These are phyloP conservation scores for Datisca glomerata DNA, from an alignment of 306 rosid genomes.

Conservation along the genomic window DNA sequence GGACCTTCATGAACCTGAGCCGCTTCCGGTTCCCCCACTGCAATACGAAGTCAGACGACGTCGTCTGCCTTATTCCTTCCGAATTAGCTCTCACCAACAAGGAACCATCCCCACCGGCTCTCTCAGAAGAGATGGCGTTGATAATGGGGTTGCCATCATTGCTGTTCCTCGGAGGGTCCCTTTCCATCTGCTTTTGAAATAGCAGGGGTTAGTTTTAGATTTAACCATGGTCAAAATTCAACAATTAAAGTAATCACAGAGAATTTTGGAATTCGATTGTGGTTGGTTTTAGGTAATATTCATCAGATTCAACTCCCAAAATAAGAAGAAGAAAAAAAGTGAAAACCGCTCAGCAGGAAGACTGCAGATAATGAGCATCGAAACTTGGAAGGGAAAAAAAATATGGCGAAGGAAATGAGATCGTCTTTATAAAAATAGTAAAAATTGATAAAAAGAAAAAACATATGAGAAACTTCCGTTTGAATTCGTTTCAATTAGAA, in stretches of 20 bases:
- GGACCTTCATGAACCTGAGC: conserved; percentile 81
- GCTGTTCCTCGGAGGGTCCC: conserved; percentile 27
- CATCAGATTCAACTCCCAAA: conserved; percentile 3
- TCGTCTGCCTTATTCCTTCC: conserved; percentile 34
- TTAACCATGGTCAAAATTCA: conserved; percentile 11
- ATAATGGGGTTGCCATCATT: conserved; percentile 12
- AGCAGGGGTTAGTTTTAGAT: conserved; percentile 16
- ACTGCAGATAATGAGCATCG: neutral
- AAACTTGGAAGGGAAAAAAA: neutral
- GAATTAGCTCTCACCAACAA: conserved; percentile 34
- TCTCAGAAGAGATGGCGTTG: conserved; percentile 26
- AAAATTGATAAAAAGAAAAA: too few species aligned
- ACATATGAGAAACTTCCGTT: too few species aligned
- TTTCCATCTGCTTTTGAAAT: conserved; percentile 45
- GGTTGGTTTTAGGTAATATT: too few species aligned
- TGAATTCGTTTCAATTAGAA: too few species aligned
- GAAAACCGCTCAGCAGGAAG: neutral
- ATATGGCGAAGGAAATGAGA: neutral
- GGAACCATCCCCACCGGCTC: conserved; percentile 36
- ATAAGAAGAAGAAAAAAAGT: neutral
- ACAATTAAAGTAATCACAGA: neutral
- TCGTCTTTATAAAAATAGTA: too few species aligned
- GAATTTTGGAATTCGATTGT: too few species aligned
- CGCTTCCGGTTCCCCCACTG: conserved; percentile 97
- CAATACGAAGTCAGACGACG: conserved; percentile 54